A percentile compares a stretch with the other conserved stretches of the same genome.
These are phyloP conservation scores for Tilletia indica DNA, from an alignment of 1,284 basidiomycete species.

Conservation along the genomic window DNA sequence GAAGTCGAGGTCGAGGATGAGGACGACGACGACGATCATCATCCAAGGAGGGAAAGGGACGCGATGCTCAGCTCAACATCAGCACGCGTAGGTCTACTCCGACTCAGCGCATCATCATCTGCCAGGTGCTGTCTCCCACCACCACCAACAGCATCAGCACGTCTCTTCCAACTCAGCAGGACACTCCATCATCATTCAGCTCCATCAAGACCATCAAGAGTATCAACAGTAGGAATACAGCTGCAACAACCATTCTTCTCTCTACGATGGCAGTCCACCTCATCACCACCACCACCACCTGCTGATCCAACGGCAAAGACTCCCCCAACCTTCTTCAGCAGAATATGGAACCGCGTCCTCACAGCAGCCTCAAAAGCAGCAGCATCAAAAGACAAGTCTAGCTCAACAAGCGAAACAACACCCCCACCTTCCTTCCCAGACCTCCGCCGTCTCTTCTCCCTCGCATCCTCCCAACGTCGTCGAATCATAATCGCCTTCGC, in stretches of 20 bases:
- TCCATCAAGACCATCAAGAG: too few relatives aligned
- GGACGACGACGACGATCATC: too few relatives aligned
- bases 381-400: constrained; percentile 10
- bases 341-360: constrained; percentile 15
- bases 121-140: too few relatives aligned
- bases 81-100: too few relatives aligned
- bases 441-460: constrained; percentile 42
- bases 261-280: neutral
- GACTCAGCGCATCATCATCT: too few relatives aligned
- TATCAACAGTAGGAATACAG: neutral
- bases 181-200: too few relatives aligned
- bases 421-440: constrained; percentile 46
- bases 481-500: constrained; percentile 44
- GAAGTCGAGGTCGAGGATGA: too few relatives aligned
- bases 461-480: constrained; percentile 48
- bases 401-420: too few relatives aligned
- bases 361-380: constrained; percentile 9
- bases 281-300: neutral
- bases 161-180: too few relatives aligned
- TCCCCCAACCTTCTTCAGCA: neutral
- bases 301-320: neutral
- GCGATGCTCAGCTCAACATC: too few relatives aligned
- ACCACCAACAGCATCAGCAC: too few relatives aligned
- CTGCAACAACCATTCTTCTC: neutral
- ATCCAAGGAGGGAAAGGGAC: too few relatives aligned